Percentiles rank a stretch among this genome's conserved stretches.
Conservation (phyloP, 2,329 filamentous ascomycete genomes). For the Apiospora sp. region DNA sequence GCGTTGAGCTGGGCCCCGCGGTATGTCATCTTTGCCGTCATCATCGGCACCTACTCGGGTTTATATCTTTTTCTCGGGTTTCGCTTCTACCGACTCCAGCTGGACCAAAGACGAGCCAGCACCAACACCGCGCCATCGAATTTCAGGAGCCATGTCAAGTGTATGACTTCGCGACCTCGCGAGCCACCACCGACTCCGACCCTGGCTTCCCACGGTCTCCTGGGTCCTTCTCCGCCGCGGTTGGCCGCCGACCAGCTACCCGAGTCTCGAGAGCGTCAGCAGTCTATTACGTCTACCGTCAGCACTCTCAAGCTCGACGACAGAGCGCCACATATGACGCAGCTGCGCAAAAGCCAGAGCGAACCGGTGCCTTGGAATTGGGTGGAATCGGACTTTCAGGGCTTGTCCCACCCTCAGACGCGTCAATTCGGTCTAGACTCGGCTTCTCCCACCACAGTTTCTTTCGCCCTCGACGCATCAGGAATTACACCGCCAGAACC, state of each 20-base stretch:
- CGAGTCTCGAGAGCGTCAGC: constrained; percentile 33
- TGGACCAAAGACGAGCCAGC: constrained; percentile 39
- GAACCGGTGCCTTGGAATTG: constrained; percentile 12
- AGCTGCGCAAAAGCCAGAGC: constrained; percentile 9
- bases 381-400: background rate
- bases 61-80: constrained; percentile 74
- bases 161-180: constrained; percentile 25
- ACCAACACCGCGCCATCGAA: constrained; percentile 30
- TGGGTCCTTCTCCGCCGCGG: constrained; percentile 31
- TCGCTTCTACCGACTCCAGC: constrained; percentile 50
- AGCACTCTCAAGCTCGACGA: constrained; percentile 37
- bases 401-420: background rate
- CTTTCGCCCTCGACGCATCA: constrained; percentile 17
- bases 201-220: constrained; percentile 36
- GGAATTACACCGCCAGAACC: constrained; percentile 15
- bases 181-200: constrained; percentile 36
- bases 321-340: constrained; percentile 13
- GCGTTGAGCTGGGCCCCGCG: constrained; percentile 77
- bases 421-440: background rate
- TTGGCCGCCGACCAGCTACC: constrained; percentile 26
- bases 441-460: constrained; percentile 12
- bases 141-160: constrained; percentile 28
- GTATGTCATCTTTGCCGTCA: constrained; percentile 71
- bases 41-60: constrained; percentile 70
- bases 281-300: constrained; percentile 38